These are phyloP conservation scores for Cladosporium sp. DNA, from an alignment of 2,329 filamentous ascomycete species.

Conservation along the genomic window DNA sequence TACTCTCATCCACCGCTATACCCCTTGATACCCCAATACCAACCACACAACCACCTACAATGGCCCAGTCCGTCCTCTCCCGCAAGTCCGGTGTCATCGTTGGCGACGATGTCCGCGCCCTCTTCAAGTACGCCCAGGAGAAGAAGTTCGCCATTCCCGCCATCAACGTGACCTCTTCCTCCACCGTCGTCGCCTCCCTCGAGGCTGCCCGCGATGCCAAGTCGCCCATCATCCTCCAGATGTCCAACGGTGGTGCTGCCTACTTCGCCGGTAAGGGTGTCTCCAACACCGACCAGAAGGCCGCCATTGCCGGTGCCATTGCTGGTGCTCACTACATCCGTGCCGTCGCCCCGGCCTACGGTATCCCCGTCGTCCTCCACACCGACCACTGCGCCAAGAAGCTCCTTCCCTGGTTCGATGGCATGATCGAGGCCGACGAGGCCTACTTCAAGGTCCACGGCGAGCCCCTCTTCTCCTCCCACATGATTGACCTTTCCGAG, in stretches of 20 bases:
- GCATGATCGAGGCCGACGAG: conserved; percentile 93
- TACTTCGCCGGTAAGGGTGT: conserved; percentile 63
- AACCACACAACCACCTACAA: conserved; percentile 21
- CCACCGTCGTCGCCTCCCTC: conserved; percentile 79
- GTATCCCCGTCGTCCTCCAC: conserved; percentile 88
- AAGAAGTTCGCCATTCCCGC: conserved; percentile 77
- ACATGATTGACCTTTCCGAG: conserved; percentile 99
- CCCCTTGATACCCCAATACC: conserved; percentile 10
- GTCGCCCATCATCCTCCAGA: conserved; percentile 88
- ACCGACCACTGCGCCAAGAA: conserved; percentile 99
- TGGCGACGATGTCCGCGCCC: conserved; percentile 45
- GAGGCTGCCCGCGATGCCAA: conserved; percentile 94
- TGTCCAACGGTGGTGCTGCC: conserved; percentile 89
- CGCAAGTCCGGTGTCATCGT: conserved; percentile 42
- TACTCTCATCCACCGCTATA: not conserved
- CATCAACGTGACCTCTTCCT: conserved; percentile 87
- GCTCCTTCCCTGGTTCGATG: conserved; percentile 95
- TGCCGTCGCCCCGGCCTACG: conserved; percentile 80
- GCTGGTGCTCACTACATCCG: conserved; percentile 94
- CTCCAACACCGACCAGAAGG: conserved; percentile 77
- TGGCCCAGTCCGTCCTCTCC: conserved; percentile 34
- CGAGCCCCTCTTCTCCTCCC: conserved; percentile 89
- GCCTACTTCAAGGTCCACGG: conserved; percentile 89
- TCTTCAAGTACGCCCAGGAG: conserved; percentile 89
- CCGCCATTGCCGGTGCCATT: conserved; percentile 83